Percentiles rank a stretch among this genome's conserved stretches.
These are phyloP conservation scores for Lachancea meyersii DNA, from an alignment of 805 yeast genomes.

Conservation along the genomic window DNA sequence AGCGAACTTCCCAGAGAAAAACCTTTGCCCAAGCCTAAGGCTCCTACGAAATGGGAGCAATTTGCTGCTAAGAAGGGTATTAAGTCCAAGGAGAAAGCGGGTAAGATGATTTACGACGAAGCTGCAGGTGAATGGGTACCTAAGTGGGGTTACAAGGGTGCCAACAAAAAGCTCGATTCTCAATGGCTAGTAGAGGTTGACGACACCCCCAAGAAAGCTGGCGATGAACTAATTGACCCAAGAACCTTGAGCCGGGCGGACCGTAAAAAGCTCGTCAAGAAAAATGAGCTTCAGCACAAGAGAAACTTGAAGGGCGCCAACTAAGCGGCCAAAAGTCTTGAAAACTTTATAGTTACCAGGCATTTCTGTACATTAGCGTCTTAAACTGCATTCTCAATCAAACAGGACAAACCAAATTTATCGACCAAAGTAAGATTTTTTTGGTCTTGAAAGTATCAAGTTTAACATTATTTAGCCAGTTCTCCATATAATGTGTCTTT, in stretches of 20 bases:
- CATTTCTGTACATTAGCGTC: conserved; percentile 3
- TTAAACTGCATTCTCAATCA: neutral
- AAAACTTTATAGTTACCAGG: neutral
- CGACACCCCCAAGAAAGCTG: conserved; percentile 55
- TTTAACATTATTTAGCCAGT: no score
- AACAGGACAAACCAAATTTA: neutral
- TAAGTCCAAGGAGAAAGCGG: conserved; percentile 80
- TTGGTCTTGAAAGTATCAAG: no score
- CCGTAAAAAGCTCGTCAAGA: conserved; percentile 77
- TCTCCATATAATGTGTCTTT: no score
- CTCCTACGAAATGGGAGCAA: conserved; percentile 92
- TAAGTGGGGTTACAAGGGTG: conserved; percentile 97
- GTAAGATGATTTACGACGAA: conserved; percentile 86
- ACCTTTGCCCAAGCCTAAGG: conserved; percentile 86
- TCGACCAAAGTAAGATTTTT: no score
- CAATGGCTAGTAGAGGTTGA: conserved; percentile 97
- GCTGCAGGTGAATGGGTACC: conserved; percentile 92
- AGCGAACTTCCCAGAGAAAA: conserved; percentile 90
- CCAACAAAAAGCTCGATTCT: conserved; percentile 75
- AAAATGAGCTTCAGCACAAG: conserved; percentile 79
- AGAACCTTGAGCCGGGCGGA: conserved; percentile 74
- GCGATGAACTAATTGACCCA: conserved; percentile 75
- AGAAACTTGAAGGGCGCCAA: conserved; percentile 46
- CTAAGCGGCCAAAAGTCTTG: conserved; percentile 23
- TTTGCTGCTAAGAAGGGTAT: conserved; percentile 96